A percentile compares a stretch with the other conserved stretches of the same genome.
These are phyloP conservation scores for Pittosporum tobira DNA, from an alignment of 129 eudicot genomes.

Conservation along the genomic window DNA sequence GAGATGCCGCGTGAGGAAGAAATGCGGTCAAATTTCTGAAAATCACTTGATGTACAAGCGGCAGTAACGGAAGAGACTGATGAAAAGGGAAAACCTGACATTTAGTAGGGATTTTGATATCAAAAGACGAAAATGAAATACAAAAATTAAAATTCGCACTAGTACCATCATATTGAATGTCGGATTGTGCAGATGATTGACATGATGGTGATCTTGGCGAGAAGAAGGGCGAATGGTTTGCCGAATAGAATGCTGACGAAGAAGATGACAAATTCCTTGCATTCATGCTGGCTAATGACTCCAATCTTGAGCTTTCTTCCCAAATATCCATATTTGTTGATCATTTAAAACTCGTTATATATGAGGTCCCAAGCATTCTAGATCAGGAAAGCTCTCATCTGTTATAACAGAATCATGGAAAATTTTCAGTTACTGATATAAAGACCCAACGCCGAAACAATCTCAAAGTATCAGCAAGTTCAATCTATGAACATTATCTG, in stretches of 20 bases:
- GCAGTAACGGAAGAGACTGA: conserved; percentile 27
- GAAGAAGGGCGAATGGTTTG: conserved; percentile 87
- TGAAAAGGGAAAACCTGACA: conserved; percentile 17
- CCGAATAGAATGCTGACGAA: conserved; percentile 80
- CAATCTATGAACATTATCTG: not conserved
- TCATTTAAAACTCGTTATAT: conserved; percentile 16
- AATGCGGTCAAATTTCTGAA: conserved; percentile 36
- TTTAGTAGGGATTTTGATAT: conserved; percentile 8
- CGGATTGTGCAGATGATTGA: conserved; percentile 41
- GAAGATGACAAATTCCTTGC: conserved; percentile 78
- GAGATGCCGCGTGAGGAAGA: conserved; percentile 54
- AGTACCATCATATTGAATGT: conserved; percentile 23
- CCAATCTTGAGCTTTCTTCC: conserved; percentile 63
- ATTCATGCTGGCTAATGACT: conserved; percentile 36
- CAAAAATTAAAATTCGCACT: not conserved
- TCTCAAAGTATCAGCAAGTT: not conserved
- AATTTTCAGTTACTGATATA: conserved; percentile 5
- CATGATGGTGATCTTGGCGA: conserved; percentile 67
- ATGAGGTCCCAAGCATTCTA: conserved; percentile 22
- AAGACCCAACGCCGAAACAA: conserved; percentile 4
- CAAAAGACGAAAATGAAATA: conserved; percentile 5
- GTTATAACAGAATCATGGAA: conserved; percentile 17
- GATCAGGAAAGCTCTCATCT: conserved; percentile 29
- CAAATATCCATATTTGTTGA: conserved; percentile 57
- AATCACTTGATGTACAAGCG: conserved; percentile 41